phyloP scores from a whole-genome alignment of 306 rosid species.

The Ormosia semicastrata region DNA sequence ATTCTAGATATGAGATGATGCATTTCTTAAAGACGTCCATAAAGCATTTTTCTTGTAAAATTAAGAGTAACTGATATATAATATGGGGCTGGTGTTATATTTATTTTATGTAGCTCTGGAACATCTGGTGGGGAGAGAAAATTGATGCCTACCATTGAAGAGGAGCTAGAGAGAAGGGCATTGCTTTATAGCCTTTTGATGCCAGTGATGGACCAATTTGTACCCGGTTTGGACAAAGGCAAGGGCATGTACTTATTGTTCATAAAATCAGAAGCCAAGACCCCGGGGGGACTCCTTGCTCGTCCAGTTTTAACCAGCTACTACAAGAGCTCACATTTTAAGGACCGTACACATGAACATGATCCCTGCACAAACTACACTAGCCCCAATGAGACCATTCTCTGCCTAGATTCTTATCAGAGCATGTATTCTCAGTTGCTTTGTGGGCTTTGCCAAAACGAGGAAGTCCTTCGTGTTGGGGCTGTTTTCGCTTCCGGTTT shows the following conservation, averaged over 20 bases:
- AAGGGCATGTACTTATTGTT: conserved; percentile 63
- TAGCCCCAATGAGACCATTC: conserved; percentile 52
- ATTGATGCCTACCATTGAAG: conserved; percentile 58
- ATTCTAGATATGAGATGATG: background rate
- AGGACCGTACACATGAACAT: background rate
- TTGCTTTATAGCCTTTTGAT: conserved; percentile 50
- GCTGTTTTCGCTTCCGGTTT: conserved; percentile 75
- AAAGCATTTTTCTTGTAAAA: background rate
- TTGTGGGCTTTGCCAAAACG: conserved; percentile 54
- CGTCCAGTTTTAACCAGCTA: conserved; percentile 57
- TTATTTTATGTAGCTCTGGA: conserved; percentile 43
- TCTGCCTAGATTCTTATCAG: conserved; percentile 56
- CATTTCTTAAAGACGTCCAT: no score
- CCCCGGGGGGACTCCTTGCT: conserved; percentile 52
- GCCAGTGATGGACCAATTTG: conserved; percentile 55
- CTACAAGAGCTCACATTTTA: conserved; percentile 56
- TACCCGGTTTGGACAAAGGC: conserved; percentile 52
- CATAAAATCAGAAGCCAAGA: conserved; percentile 48
- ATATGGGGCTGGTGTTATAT: background rate
- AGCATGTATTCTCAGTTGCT: conserved; percentile 73
- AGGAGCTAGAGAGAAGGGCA: conserved; percentile 46
- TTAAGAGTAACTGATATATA: background rate
- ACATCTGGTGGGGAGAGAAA: conserved; percentile 72
- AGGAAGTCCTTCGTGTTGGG: conserved; percentile 55
- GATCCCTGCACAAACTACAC: conserved; percentile 56